Conservation (phyloP, 2,329 filamentous ascomycete genomes). For the Ceratocystis papillata region DNA sequence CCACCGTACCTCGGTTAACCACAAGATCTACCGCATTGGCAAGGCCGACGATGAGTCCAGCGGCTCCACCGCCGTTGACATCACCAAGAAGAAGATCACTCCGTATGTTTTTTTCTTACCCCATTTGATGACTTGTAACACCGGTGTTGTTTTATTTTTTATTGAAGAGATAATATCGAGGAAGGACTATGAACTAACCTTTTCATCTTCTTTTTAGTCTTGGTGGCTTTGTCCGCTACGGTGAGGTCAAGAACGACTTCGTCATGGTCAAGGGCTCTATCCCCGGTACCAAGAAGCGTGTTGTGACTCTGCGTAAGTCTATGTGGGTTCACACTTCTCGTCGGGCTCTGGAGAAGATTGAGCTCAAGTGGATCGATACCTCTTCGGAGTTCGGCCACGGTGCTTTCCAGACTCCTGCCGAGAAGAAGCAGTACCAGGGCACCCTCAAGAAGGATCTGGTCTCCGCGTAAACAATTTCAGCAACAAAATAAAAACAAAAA, state of each 20-base stretch:
- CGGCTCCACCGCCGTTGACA: slow-evolving; percentile 87
- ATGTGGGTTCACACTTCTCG: slow-evolving; percentile 96
- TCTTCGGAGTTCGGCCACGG: slow-evolving; percentile 99
- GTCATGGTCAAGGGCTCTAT: slow-evolving; percentile 95
- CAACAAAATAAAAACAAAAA: slow-evolving; percentile 24
- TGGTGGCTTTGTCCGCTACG: slow-evolving; percentile 98
- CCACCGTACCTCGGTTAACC: slow-evolving; percentile 99
- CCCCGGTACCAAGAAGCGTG: slow-evolving; percentile 97
- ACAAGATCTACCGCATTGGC: slow-evolving; percentile 99
- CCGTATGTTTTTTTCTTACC: slow-evolving; percentile 58
- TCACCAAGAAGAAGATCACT: slow-evolving; percentile 99
- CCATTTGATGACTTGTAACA: not conserved
- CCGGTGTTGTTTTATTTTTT: too few relatives aligned
- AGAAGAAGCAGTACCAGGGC: slow-evolving; percentile 97
- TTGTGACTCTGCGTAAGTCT: slow-evolving; percentile 97
- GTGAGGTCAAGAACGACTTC: slow-evolving; percentile 99
- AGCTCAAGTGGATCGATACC: slow-evolving; percentile 99
- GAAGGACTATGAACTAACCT: slow-evolving; percentile 30
- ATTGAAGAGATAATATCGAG: too few relatives aligned
- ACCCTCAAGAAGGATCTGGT: slow-evolving; percentile 96
- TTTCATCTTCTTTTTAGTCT: slow-evolving; percentile 46
- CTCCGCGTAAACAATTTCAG: slow-evolving; percentile 34
- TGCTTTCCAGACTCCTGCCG: slow-evolving; percentile 94
- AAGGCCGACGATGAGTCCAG: slow-evolving; percentile 84
- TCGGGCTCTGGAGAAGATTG: slow-evolving; percentile 95